Percentiles rank a stretch among this genome's conserved stretches.
These are phyloP conservation scores for Eucalyptus cladocalyx DNA, from an alignment of 345 rosid species.

Conservation along the genomic window DNA sequence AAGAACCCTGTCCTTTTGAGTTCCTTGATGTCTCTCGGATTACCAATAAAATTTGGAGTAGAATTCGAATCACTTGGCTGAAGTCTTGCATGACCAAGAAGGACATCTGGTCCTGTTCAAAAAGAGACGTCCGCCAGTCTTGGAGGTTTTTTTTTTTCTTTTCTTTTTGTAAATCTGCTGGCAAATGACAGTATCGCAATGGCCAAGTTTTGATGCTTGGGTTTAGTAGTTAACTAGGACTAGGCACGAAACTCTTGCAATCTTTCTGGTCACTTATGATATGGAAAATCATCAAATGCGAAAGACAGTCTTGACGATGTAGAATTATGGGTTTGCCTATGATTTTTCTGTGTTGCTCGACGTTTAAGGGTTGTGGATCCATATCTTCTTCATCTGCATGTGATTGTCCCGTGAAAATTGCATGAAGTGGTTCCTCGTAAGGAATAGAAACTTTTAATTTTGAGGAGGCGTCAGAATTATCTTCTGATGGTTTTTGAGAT, in stretches of 20 bases:
- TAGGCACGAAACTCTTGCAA: neutral
- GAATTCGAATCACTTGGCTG: neutral
- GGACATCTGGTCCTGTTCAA: neutral
- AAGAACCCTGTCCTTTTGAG: neutral
- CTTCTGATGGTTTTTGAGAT: neutral
- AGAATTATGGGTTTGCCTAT: neutral
- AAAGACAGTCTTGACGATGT: neutral
- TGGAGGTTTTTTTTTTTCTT: neutral
- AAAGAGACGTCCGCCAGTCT: neutral
- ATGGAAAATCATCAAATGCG: neutral
- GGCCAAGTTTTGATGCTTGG: neutral
- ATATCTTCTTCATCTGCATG: neutral
- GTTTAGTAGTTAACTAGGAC: neutral
- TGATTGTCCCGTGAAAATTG: neutral
- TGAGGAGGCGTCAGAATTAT: neutral
- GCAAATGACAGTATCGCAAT: too few relatives aligned
- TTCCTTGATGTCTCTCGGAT: neutral
- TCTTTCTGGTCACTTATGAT: neutral
- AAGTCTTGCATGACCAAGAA: neutral
- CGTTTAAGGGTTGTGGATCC: neutral
- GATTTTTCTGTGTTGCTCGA: neutral
- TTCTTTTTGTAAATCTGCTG: neutral
- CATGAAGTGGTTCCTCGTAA: neutral
- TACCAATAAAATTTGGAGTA: neutral
- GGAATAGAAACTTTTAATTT: neutral